These are phyloP conservation scores for Phaeosphaeria sp. DNA, from an alignment of 2,329 filamentous ascomycete genomes.

Conservation along the genomic window DNA sequence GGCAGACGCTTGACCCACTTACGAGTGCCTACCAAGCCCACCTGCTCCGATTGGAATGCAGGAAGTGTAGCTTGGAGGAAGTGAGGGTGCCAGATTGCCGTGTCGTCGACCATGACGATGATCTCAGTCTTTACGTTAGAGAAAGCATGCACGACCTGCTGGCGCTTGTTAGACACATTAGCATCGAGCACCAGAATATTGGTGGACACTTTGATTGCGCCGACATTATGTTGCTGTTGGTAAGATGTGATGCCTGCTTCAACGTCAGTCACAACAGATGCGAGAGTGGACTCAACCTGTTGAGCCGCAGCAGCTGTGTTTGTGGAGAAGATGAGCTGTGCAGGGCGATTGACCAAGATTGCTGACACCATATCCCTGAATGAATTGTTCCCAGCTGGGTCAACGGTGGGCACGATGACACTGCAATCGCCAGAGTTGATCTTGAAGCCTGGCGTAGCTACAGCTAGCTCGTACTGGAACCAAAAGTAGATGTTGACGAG, in stretches of 20 bases:
- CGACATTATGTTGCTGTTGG: constrained; percentile 10
- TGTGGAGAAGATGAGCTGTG: constrained; percentile 23
- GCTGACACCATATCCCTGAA: constrained; percentile 16
- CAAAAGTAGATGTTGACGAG: constrained; percentile 22
- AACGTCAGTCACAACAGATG: neutral
- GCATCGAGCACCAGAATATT: constrained; percentile 13
- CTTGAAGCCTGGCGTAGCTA: neutral
- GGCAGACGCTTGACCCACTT: constrained; percentile 29
- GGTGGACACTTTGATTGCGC: neutral
- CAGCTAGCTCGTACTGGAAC: constrained; percentile 18
- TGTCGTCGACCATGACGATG: constrained; percentile 26
- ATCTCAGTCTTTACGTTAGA: constrained; percentile 13
- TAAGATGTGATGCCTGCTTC: constrained; percentile 11
- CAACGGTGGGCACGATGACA: constrained; percentile 28
- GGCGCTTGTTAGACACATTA: constrained; percentile 26
- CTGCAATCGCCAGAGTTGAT: constrained; percentile 16
- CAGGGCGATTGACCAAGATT: constrained; percentile 21
- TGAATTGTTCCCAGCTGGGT: constrained; percentile 9
- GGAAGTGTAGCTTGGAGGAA: constrained; percentile 23
- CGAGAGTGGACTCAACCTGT: constrained; percentile 5
- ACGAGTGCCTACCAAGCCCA: constrained; percentile 31
- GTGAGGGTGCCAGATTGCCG: constrained; percentile 20
- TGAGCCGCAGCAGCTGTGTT: constrained; percentile 8
- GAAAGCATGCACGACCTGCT: constrained; percentile 19
- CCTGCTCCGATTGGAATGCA: constrained; percentile 21